Evolutionary conservation across 2,329 filamentous ascomycete species (phyloP), one percentile per base, ranked within the genome.

Genomic region (Aspergillus floridensis): DNA sequence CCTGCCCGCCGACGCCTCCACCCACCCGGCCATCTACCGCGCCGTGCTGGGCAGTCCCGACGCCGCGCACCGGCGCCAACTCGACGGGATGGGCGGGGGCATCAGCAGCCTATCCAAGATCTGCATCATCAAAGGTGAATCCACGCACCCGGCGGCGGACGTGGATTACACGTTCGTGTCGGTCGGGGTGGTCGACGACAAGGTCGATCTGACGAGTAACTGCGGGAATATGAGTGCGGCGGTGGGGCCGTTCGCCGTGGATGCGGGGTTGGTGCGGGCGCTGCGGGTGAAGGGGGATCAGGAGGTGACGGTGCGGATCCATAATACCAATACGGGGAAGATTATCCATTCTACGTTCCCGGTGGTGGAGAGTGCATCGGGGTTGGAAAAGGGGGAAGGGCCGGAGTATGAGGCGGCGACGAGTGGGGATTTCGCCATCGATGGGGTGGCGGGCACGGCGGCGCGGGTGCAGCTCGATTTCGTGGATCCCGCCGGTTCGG

Each of bases 161-260:
- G 79, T 91, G 12, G 85, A 90, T 60, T 91, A 88, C 68, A 92
- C 88, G 0, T 92, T 92, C 69, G 84, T 88, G 1, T 85, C 87
- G 44, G 77, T 91, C 6, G 88, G 88, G 2, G 82, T 91, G 56
- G 82, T 82, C 55, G 81, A 87, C 65, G 77, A 77, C 4, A 74
- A 78, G 32, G 80, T 92, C 2, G 88, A 91, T 67, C 82, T 85
- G 66, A 85, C 86, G 0, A 86, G 88, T 24, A 92, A 91, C 66
- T 91, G 88, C 69, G 89, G 89, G n/a, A 91, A 91, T 70, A 88
- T 92, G 86, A 85, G 80, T 5, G 81, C 83, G 46, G 82, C 85
- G 0, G 82, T 91, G 49, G 89, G 88, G 0, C 88, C 89, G 0
- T 87, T 84, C 68, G 86, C 85, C 2, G 77, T 86, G 69, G 75